Evolutionary conservation across 139 green algal species (phyloP).

Genomic region (Picochlorum sp.): DNA sequence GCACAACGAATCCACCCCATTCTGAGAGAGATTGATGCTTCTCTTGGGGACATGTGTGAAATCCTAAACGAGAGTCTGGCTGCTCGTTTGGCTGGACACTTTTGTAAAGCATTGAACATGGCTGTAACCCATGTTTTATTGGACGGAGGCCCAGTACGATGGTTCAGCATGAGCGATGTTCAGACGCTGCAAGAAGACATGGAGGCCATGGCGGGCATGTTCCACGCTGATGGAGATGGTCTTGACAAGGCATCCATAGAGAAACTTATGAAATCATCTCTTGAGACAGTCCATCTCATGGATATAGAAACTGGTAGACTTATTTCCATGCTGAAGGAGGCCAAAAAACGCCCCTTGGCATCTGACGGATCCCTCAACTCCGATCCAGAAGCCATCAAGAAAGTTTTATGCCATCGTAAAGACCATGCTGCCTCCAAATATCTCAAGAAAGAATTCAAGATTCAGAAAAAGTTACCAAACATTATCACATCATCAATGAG

Average conservation of each 20-base stretch:
- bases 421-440: slow-evolving; percentile 54
- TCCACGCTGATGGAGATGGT: slow-evolving; percentile 53
- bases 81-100: slow-evolving; percentile 16
- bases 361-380: slow-evolving; percentile 1
- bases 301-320: slow-evolving; percentile 39
- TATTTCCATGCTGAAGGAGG: slow-evolving; percentile 15
- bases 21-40: slow-evolving; percentile 27
- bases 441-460: slow-evolving; percentile 52
- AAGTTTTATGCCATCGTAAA: slow-evolving; percentile 46
- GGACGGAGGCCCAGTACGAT: slow-evolving; percentile 45
- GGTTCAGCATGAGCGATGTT: slow-evolving; percentile 43
- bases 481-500: not conserved
- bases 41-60: slow-evolving; percentile 16
- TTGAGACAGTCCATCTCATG: slow-evolving; percentile 37
- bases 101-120: slow-evolving; percentile 20
- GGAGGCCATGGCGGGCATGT: slow-evolving; percentile 34
- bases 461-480: slow-evolving; percentile 20
- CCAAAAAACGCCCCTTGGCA: not conserved
- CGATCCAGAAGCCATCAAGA: slow-evolving; percentile 38
- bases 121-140: slow-evolving; percentile 45
- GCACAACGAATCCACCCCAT: slow-evolving; percentile 30
- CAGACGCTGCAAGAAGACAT: slow-evolving; percentile 43
- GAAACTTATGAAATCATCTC: slow-evolving; percentile 13
- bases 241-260: slow-evolving; percentile 30
- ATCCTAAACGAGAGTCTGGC: slow-evolving; percentile 26